phyloP scores from a whole-genome alignment of 495 filamentous ascomycete genomes.

The Neurospora sp. region DNA sequence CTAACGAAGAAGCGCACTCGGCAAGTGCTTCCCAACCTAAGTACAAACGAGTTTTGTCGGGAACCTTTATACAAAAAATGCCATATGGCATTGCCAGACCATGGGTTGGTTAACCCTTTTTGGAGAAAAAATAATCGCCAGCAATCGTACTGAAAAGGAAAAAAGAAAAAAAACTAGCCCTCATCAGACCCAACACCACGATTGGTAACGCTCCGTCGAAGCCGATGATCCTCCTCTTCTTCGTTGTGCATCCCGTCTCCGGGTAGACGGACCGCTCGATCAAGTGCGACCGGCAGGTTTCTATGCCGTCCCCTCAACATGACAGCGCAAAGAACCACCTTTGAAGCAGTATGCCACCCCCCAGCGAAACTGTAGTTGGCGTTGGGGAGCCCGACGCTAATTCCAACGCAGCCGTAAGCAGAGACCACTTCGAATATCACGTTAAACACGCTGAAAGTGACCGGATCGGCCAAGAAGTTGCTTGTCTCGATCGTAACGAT shows the following conservation, averaged over 20 bases:
- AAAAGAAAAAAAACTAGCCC: background rate
- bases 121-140: background rate
- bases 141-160: background rate
- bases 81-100: background rate
- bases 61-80: background rate
- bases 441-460: constrained; percentile 70
- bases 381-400: constrained; percentile 60
- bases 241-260: constrained; percentile 41
- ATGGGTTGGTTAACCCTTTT: background rate
- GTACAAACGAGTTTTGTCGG: background rate
- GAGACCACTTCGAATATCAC: constrained; percentile 77
- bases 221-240: constrained; percentile 29
- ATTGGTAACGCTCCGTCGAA: constrained; percentile 28
- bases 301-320: constrained; percentile 73
- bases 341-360: constrained; percentile 58
- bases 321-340: constrained; percentile 66
- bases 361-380: constrained; percentile 65
- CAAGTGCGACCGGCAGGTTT: constrained; percentile 71
- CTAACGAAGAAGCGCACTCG: background rate
- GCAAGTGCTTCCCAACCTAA: background rate
- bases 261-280: constrained; percentile 66
- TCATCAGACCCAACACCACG: constrained; percentile 16
- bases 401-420: constrained; percentile 79
- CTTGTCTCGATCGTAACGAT: constrained; percentile 65
- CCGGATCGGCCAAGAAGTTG: constrained; percentile 55